phyloP scores from a whole-genome alignment of 495 filamentous ascomycete genomes.

The Talaromyces stipitatus region DNA sequence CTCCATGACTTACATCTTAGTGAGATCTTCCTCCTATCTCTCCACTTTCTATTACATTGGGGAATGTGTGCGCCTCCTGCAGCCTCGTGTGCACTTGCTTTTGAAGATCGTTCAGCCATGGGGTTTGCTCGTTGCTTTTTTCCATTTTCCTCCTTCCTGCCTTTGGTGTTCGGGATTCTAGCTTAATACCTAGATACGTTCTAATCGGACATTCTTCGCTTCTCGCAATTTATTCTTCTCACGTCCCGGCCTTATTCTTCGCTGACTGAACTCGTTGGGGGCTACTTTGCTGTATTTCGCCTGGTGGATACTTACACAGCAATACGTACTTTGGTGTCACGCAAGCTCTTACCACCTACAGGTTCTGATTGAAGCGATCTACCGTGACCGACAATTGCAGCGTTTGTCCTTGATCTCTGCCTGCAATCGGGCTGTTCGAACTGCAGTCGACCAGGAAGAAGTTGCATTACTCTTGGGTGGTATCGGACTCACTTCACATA shows the following conservation, averaged over 20 bases:
- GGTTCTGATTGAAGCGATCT: too few species aligned
- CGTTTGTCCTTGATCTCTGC: too few species aligned
- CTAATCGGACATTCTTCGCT: neutral
- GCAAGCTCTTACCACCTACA: neutral
- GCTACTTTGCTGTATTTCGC: neutral
- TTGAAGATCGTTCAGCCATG: neutral
- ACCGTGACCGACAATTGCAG: too few species aligned
- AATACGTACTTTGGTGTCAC: neutral
- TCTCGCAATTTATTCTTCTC: neutral
- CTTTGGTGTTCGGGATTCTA: neutral
- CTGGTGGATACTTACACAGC: neutral
- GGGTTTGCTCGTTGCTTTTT: neutral
- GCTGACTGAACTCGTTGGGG: neutral
- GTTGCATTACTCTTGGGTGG: neutral
- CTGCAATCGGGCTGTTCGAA: neutral
- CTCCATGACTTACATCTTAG: neutral
- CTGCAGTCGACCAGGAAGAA: neutral
- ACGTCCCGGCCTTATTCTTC: neutral
- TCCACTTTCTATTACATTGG: neutral
- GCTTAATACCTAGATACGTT: neutral
- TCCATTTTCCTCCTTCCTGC: neutral
- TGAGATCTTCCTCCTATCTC: neutral
- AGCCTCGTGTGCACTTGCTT: neutral
- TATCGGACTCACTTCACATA: neutral
- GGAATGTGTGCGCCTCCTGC: too few species aligned